Evolutionary conservation across 768 basidiomycete genomes (phyloP), one percentile per base, ranked within the genome.

Genomic region (Vishniacozyma victoriae): DNA sequence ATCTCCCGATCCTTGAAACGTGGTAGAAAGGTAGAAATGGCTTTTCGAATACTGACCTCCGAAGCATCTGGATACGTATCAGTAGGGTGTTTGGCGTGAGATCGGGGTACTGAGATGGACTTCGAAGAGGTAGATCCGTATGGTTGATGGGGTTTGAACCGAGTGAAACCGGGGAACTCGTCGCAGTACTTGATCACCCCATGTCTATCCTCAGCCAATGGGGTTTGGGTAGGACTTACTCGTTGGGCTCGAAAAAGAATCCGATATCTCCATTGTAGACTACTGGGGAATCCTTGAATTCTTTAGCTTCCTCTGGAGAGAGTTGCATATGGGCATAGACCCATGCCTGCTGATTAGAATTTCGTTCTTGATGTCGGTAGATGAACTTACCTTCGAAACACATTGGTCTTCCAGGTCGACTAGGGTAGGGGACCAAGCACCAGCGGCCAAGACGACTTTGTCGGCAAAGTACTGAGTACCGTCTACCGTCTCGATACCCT

Each of bases 241-340:
- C 50, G 29, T 46, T 48, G 1, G 62, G 62, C 41, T 68, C 66
- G 20, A 68, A 57, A 50, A 60, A 64, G 50, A 68, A 68, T 1
- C 66, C 66, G 23, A 68, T 44, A 46, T 60, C 60, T 13, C 53
- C 53, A 52, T 68, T 59, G 48, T 68, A 68, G n/a, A 68, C 46
- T 14, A 61, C 58, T 0, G 62, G 58, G 11, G 51, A 38, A 29
- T 49, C 27, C 24, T 56, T 54, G 36, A 48, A 64, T 3, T 46
- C 31, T 14, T 19, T 36, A 23, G 57, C 44, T 45, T 68, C 66
- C 31, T 62, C 60, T 0, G 42, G 44, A 6, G 58, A 60, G 18
- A 68, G 41, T 44, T 64, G 49, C 4, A 68, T 48, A 37, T 68
- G 66, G 9, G 52, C 66, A 11, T 56, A 53, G 9, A 59, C 49